These are phyloP conservation scores for Annulohypoxylon truncatum DNA, from an alignment of 2,329 filamentous ascomycete species.

Conservation along the genomic window DNA sequence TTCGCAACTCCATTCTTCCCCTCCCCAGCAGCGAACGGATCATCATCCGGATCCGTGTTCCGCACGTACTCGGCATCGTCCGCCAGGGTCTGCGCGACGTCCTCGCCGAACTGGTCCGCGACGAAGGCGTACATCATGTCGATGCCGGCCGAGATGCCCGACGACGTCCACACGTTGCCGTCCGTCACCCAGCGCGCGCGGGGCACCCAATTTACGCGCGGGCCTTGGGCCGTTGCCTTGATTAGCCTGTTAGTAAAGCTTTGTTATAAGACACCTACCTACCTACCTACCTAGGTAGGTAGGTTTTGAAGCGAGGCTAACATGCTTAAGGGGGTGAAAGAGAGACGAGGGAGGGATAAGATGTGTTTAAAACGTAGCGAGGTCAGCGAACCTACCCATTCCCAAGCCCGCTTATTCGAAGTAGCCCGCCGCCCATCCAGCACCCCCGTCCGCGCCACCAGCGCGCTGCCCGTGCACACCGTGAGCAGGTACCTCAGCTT, in stretches of 20 bases:
- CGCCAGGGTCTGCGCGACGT: conserved; percentile 60
- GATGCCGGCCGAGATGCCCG: conserved; percentile 69
- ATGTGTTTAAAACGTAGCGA: neutral
- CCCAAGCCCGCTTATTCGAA: conserved; percentile 72
- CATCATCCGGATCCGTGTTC: conserved; percentile 60
- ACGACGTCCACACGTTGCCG: conserved; percentile 74
- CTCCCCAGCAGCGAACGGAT: conserved; percentile 59
- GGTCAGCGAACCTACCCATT: conserved; percentile 53
- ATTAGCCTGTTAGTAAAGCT: neutral
- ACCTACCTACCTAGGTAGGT: too few relatives aligned
- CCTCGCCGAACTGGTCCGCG: conserved; percentile 63
- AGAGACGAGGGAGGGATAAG: neutral
- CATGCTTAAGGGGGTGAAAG: neutral
- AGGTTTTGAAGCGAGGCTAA: too few relatives aligned
- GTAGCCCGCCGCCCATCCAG: conserved; percentile 71
- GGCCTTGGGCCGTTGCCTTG: conserved; percentile 56
- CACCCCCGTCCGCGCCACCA: conserved; percentile 69
- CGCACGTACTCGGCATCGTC: conserved; percentile 68
- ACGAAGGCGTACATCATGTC: conserved; percentile 71
- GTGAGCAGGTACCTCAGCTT: conserved; percentile 68
- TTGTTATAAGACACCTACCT: neutral
- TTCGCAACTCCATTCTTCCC: conserved; percentile 8
- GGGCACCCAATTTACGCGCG: conserved; percentile 68
- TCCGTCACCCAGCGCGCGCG: conserved; percentile 73
- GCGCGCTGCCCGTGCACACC: conserved; percentile 72